Conservation (phyloP, 2,329 filamentous ascomycete genomes). For the Penicillium rolfsii region DNA sequence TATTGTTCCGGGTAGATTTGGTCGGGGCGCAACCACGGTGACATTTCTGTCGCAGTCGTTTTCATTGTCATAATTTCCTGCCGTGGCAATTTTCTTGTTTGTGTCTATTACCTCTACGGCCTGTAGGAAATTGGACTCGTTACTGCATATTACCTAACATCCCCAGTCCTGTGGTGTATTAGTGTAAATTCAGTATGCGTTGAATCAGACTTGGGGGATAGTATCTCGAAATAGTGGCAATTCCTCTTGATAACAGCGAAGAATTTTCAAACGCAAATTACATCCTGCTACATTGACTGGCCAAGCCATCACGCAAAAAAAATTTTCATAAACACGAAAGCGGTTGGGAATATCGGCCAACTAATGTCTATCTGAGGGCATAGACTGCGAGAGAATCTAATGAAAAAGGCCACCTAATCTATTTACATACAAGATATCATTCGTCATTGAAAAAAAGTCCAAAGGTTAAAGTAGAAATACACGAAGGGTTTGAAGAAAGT, state of each 20-base stretch:
- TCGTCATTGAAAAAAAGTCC: constrained; percentile 14
- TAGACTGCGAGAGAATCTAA: constrained; percentile 2
- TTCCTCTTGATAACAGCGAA: neutral
- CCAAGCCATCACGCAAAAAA: neutral
- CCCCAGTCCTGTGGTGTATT: neutral
- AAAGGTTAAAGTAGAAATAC: constrained; percentile 33
- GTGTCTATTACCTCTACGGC: neutral
- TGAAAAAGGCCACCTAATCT: constrained; percentile 16
- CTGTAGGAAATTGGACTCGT: neutral
- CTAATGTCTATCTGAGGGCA: neutral
- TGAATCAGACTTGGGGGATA: neutral
- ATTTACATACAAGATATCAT: constrained; percentile 30
- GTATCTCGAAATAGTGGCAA: neutral
- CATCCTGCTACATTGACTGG: neutral
- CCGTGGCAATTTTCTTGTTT: neutral
- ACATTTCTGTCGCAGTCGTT: neutral
- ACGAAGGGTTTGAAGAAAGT: constrained; percentile 21
- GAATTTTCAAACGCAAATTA: neutral
- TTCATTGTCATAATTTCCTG: neutral
- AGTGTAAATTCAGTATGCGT: neutral
- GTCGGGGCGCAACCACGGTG: constrained; percentile 10
- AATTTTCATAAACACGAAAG: neutral
- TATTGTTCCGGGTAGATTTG: constrained; percentile 9
- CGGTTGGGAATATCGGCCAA: neutral
- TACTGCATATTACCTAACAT: neutral